Percentiles rank a stretch among this genome's conserved stretches.
phyloP scores from a whole-genome alignment of 441 rosid species.

The Populus trichocarpa region DNA sequence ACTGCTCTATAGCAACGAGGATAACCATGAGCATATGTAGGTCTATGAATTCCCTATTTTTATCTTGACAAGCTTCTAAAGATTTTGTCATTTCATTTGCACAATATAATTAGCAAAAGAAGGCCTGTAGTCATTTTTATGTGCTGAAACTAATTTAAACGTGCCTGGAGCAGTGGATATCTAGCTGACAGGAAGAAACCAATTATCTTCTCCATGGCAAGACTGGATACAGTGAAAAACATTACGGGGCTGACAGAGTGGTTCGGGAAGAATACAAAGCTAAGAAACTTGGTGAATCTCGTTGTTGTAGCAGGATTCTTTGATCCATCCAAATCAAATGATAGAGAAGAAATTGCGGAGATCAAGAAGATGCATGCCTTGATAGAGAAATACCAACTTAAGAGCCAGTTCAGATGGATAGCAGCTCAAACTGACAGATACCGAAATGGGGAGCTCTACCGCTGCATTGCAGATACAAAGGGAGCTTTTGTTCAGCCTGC shows the following conservation, averaged over 20 bases:
- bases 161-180: constrained; percentile 54
- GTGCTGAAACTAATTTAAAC: background rate
- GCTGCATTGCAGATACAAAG: constrained; percentile 81
- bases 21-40: constrained; percentile 74
- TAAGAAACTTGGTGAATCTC: constrained; percentile 72
- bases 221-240: constrained; percentile 87
- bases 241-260: constrained; percentile 82
- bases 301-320: constrained; percentile 90
- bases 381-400: constrained; percentile 70
- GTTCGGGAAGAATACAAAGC: constrained; percentile 75
- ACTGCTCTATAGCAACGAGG: constrained; percentile 56
- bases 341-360: constrained; percentile 85
- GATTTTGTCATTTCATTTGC: background rate
- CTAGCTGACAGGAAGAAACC: constrained; percentile 73
- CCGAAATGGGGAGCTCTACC: constrained; percentile 81
- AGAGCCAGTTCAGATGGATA: constrained; percentile 87
- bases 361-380: constrained; percentile 77
- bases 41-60: constrained; percentile 7
- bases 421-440: constrained; percentile 84
- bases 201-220: constrained; percentile 91
- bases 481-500: constrained; percentile 96
- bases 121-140: background rate
- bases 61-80: too few relatives aligned
- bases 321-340: constrained; percentile 67
- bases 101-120: background rate